phyloP scores from a whole-genome alignment of 1,284 basidiomycete genomes.

The Puccinia hordei region DNA sequence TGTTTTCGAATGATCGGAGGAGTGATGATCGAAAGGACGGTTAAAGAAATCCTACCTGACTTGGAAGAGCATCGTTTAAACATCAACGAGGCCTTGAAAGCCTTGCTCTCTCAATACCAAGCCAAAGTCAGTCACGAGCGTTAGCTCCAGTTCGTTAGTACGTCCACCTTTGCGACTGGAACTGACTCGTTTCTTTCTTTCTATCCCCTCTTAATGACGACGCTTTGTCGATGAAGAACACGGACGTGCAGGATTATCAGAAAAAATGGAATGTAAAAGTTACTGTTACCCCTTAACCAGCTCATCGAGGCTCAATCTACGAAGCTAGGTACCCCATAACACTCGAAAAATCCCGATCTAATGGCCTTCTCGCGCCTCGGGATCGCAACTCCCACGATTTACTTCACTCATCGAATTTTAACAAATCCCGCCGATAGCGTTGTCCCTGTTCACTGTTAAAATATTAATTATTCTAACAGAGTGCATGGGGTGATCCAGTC shows the following conservation, averaged over 20 bases:
- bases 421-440: no score
- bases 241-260: constrained; percentile 45
- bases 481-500: no score
- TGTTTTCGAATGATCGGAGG: constrained; percentile 97
- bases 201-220: not conserved
- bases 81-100: constrained; percentile 62
- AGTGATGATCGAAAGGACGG: constrained; percentile 90
- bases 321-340: no score
- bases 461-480: no score
- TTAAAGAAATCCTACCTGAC: constrained; percentile 89
- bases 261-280: constrained; percentile 50
- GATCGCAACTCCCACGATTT: no score
- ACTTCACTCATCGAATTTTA: no score
- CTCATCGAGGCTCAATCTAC: no score
- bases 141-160: not conserved
- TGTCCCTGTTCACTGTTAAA: no score
- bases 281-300: constrained; percentile 18
- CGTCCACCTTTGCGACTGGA: not conserved
- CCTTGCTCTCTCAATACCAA: constrained; percentile 49
- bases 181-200: not conserved
- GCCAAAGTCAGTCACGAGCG: constrained; percentile 17
- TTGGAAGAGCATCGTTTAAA: constrained; percentile 81
- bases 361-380: no score
- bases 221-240: not conserved
- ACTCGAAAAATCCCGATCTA: no score